phyloP scores from a whole-genome alignment of 1,284 basidiomycete species.

The Heterobasidion irregulare region DNA sequence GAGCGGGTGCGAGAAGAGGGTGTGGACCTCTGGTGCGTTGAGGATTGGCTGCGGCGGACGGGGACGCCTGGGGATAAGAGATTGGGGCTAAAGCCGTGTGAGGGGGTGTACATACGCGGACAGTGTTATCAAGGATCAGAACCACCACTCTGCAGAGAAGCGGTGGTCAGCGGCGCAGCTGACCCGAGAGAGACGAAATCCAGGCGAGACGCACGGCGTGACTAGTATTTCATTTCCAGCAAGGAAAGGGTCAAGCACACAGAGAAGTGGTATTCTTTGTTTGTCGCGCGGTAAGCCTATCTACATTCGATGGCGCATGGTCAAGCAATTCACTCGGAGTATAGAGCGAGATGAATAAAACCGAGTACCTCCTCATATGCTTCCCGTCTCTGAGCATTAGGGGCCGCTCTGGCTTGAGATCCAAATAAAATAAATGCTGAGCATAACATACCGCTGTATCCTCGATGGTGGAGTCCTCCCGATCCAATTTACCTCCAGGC shows the following conservation, averaged over 20 bases:
- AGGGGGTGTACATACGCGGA: slow-evolving; percentile 37
- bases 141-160: slow-evolving; percentile 61
- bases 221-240: slow-evolving; percentile 68
- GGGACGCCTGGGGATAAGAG: not conserved
- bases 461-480: slow-evolving; percentile 57
- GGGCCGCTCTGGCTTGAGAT: not conserved
- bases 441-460: slow-evolving; percentile 65
- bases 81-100: not conserved
- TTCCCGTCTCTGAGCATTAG: slow-evolving; percentile 51
- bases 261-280: slow-evolving; percentile 62
- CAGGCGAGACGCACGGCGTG: slow-evolving; percentile 53
- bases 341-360: not conserved
- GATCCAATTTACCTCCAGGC: slow-evolving; percentile 76
- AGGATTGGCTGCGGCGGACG: slow-evolving; percentile 55
- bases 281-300: slow-evolving; percentile 72
- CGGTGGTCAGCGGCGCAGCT: not conserved
- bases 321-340: not conserved
- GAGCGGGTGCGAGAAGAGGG: slow-evolving; percentile 79
- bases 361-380: slow-evolving; percentile 58
- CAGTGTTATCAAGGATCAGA: slow-evolving; percentile 64
- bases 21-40: slow-evolving; percentile 69
- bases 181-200: not conserved
- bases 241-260: slow-evolving; percentile 69
- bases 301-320: slow-evolving; percentile 28
- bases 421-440: not conserved